A percentile compares a stretch with the other conserved stretches of the same genome.
Evolutionary conservation across 2,329 filamentous ascomycete genomes (phyloP).

Genomic region (Microsporum audouinii): DNA sequence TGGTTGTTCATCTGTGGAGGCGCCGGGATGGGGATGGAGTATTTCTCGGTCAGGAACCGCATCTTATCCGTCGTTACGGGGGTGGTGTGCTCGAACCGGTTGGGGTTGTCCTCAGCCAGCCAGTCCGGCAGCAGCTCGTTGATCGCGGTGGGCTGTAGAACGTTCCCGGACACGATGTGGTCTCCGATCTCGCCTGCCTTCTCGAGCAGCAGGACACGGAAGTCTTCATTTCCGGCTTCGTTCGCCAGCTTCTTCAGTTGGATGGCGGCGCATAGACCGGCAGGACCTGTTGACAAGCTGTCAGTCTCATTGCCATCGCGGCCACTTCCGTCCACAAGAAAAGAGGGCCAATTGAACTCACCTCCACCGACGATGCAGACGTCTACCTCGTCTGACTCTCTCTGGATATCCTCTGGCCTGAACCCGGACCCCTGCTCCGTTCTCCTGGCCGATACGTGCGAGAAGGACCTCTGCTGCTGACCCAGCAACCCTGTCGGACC

Average conservation of each 20-base stretch:
- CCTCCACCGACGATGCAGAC: constrained; percentile 92
- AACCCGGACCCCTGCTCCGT: constrained; percentile 40
- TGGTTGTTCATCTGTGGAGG: constrained; percentile 98
- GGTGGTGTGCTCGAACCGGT: constrained; percentile 76
- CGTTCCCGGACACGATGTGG: constrained; percentile 90
- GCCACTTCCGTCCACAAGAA: not conserved
- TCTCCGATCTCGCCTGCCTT: constrained; percentile 92
- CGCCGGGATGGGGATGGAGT: constrained; percentile 66
- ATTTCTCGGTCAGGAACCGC: constrained; percentile 80
- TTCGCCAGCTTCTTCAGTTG: constrained; percentile 91
- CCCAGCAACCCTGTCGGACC: not conserved
- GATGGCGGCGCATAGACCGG: constrained; percentile 85
- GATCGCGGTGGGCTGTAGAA: constrained; percentile 78
- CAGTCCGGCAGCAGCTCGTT: constrained; percentile 89
- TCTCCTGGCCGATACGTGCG: constrained; percentile 30
- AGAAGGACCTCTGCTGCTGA: constrained; percentile 29
- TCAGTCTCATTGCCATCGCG: not conserved
- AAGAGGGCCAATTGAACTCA: constrained; percentile 24
- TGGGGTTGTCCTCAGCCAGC: constrained; percentile 77
- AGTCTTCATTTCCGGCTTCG: constrained; percentile 88
- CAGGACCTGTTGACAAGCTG: constrained; percentile 50
- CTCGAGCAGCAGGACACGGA: constrained; percentile 81
- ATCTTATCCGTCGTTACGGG: constrained; percentile 75
- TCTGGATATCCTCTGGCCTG: constrained; percentile 58
- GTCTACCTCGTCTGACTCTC: constrained; percentile 87